Evolutionary conservation across 106 monocot species (phyloP), one percentile per base, ranked within the genome.

Genomic region (Posidonia australis): DNA sequence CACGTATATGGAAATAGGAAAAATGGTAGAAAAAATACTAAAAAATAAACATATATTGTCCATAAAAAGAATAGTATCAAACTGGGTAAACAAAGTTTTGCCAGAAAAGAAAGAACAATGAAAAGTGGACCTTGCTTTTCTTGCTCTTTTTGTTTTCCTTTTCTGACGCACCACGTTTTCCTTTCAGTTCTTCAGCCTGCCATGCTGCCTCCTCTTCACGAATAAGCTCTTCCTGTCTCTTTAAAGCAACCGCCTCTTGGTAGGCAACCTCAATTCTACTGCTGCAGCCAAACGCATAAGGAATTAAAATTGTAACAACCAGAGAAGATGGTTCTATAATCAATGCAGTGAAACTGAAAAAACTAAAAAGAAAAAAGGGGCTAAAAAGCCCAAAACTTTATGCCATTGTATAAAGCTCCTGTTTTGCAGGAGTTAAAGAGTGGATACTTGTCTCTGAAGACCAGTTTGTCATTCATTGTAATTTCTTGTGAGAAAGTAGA

Each of bases 191-290:
- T 72, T 89, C 87, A 74, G 79, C 90, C 64, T 74, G 78, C 42
- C 81, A 77, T 55, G 93, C 89, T 9, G 82, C 86, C 73, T 96
- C 94, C 72, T 96, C 94, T 75, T 96, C 94, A 56, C 94, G 86
- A 76, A 96, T 96, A 23, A 96, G 86, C 53, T 96, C 94, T 71
- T 96, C 94, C 70, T 90, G 94, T 61, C 90, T 86, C 74, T 87
- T 90, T 25, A 96, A 70, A 66, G 94, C 90, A 71, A 96, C 80
- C 41, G 90, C 94, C 63, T 96, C 94, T 46, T 96, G 83, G 72
- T 96, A 83, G 13, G 86, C 81, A 72, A 87, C 86, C 47, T 96
- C 94, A 70, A 96, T 90, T 72, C 74, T 77, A 82, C 94, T 96
- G 86, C 77, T 80, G 72, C 36, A 68, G n/a, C 58, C 24, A 14